phyloP scores from a whole-genome alignment of 78 protist species.

The Pelomyxa schiedti region DNA sequence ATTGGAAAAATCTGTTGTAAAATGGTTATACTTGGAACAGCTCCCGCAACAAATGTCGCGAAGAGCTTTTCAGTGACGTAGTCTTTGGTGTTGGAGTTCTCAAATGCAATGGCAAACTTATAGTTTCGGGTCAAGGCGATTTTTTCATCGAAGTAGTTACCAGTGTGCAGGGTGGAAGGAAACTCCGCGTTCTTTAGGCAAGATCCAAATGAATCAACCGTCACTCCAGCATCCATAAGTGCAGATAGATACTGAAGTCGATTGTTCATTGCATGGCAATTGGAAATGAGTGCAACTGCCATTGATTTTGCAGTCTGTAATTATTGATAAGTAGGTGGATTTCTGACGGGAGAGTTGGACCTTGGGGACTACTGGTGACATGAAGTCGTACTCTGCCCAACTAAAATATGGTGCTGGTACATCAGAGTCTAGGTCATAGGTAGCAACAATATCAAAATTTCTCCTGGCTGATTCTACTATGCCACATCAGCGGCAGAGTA shows the following conservation, averaged over 20 bases:
- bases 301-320: not conserved
- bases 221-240: not conserved
- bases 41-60: constrained; percentile 11
- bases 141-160: not conserved
- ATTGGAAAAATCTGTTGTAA: too few species aligned
- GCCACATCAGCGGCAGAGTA: too few species aligned
- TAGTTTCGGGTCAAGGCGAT: not conserved
- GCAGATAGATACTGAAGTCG: not conserved
- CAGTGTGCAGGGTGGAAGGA: not conserved
- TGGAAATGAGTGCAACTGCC: not conserved
- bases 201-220: constrained; percentile 1
- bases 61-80: constrained; percentile 24
- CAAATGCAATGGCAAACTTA: constrained; percentile 14
- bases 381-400: not conserved
- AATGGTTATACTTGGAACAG: too few species aligned
- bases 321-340: too few species aligned
- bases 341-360: too few species aligned
- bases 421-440: not conserved
- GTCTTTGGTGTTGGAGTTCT: not conserved
- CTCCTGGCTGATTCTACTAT: too few species aligned
- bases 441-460: not conserved
- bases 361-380: not conserved
- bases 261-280: not conserved
- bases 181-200: not conserved
- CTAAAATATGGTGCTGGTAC: not conserved